Conservation (phyloP, 768 basidiomycete species). For the Dictyophora rubrovolvata region DNA sequence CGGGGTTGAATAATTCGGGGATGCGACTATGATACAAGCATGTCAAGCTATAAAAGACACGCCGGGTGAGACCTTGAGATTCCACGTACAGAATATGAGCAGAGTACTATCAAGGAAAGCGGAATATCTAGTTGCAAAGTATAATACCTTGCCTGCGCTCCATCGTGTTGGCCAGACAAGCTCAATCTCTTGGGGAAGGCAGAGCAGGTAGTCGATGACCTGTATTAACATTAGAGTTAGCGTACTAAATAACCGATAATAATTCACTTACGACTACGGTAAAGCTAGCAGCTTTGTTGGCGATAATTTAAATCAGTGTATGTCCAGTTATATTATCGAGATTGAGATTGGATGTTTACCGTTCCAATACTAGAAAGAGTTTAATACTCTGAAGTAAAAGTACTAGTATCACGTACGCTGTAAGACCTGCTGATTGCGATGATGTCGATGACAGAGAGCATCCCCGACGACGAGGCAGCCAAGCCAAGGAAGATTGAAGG, state of each 20-base stretch:
- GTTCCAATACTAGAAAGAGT: not conserved
- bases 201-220: constrained; percentile 10
- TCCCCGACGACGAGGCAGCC: too few relatives aligned
- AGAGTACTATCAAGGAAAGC: not conserved
- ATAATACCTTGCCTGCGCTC: constrained; percentile 4
- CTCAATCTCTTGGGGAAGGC: constrained; percentile 2
- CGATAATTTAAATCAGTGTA: not conserved
- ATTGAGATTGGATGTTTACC: not conserved
- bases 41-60: not conserved
- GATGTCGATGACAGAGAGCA: not conserved
- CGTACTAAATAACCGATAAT: not conserved
- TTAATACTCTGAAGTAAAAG: not conserved
- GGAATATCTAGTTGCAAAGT: constrained; percentile 3
- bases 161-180: constrained; percentile 7
- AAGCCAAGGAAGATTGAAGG: too few relatives aligned
- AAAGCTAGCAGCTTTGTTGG: not conserved
- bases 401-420: not conserved
- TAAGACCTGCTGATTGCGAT: not conserved
- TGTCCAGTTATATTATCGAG: too few relatives aligned
- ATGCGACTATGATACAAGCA: not conserved
- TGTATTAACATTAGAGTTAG: not conserved
- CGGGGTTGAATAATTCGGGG: not conserved
- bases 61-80: not conserved
- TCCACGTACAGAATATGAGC: not conserved
- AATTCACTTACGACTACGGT: not conserved